Evolutionary conservation across 2,329 filamentous ascomycete species (phyloP).

Genomic region (Xylaria hypoxylon): DNA sequence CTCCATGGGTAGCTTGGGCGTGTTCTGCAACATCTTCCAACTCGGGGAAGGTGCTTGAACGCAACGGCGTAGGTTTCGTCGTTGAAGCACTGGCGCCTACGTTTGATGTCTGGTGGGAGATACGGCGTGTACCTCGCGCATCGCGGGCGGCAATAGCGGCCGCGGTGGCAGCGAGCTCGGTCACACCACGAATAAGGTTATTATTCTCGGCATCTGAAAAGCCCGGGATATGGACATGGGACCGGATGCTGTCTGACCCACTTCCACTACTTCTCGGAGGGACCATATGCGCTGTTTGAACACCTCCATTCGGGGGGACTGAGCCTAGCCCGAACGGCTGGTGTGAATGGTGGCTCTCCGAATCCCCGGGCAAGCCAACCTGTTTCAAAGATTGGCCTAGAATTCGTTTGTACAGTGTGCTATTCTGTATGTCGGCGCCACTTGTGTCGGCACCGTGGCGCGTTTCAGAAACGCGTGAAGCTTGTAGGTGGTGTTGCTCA

Average conservation of each 20-base stretch:
- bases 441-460: conserved; percentile 59
- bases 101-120: conserved; percentile 51
- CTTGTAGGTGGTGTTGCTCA: conserved; percentile 53
- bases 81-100: conserved; percentile 46
- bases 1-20: conserved; percentile 67
- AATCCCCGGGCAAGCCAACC: conserved; percentile 73
- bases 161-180: conserved; percentile 92
- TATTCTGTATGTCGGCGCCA: conserved; percentile 81
- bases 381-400: conserved; percentile 90
- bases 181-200: conserved; percentile 84
- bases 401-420: conserved; percentile 91
- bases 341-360: conserved; percentile 54
- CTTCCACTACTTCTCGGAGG: conserved; percentile 72
- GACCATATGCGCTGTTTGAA: conserved; percentile 75
- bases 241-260: conserved; percentile 55
- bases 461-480: conserved; percentile 51
- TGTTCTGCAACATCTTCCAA: conserved; percentile 61
- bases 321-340: conserved; percentile 41
- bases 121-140: conserved; percentile 60
- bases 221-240: conserved; percentile 70
- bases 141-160: conserved; percentile 88
- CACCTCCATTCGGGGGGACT: conserved; percentile 57
- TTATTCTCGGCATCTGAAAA: conserved; percentile 86
- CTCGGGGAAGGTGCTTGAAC: conserved; percentile 56
- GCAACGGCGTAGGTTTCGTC: conserved; percentile 49